Evolutionary conservation across 2,329 filamentous ascomycete species (phyloP).

Genomic region (Cladophialophora bantiana): DNA sequence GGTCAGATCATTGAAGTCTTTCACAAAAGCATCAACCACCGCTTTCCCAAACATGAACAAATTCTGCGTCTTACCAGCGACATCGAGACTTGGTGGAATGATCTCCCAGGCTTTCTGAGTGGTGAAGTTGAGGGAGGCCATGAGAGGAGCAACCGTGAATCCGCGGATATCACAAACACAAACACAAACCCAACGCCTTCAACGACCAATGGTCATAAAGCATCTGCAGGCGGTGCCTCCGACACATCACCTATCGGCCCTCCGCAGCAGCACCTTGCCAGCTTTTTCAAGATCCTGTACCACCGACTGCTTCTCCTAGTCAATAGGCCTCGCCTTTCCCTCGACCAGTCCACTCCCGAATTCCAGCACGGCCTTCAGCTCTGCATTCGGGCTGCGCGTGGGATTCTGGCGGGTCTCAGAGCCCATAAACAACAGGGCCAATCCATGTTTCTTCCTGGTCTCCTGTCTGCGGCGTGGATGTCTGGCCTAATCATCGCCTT

Average conservation of each 20-base stretch:
- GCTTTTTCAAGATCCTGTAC: slow-evolving; percentile 53
- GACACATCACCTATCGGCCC: slow-evolving; percentile 10
- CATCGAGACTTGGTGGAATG: slow-evolving; percentile 54
- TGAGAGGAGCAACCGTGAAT: slow-evolving; percentile 8
- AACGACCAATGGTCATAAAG: slow-evolving; percentile 11
- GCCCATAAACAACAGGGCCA: slow-evolving; percentile 45
- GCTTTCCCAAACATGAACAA: slow-evolving; percentile 48
- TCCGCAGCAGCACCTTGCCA: slow-evolving; percentile 37
- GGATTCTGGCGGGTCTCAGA: slow-evolving; percentile 48
- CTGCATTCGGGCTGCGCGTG: slow-evolving; percentile 50
- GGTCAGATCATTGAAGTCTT: slow-evolving; percentile 52
- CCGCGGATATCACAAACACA: slow-evolving; percentile 4
- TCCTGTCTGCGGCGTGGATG: slow-evolving; percentile 52
- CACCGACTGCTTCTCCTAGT: slow-evolving; percentile 52
- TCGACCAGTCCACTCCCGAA: slow-evolving; percentile 48
- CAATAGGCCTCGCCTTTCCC: slow-evolving; percentile 50
- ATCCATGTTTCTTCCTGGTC: slow-evolving; percentile 50
- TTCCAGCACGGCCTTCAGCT: slow-evolving; percentile 52
- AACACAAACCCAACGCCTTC: background rate
- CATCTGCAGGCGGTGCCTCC: background rate
- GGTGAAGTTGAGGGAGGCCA: slow-evolving; percentile 30
- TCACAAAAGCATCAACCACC: slow-evolving; percentile 52
- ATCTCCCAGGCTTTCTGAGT: slow-evolving; percentile 43
- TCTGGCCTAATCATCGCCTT: slow-evolving; percentile 51
- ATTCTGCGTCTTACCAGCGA: slow-evolving; percentile 50